These are phyloP conservation scores for Ajuga reptans DNA, from an alignment of 305 asterid species.

Conservation along the genomic window DNA sequence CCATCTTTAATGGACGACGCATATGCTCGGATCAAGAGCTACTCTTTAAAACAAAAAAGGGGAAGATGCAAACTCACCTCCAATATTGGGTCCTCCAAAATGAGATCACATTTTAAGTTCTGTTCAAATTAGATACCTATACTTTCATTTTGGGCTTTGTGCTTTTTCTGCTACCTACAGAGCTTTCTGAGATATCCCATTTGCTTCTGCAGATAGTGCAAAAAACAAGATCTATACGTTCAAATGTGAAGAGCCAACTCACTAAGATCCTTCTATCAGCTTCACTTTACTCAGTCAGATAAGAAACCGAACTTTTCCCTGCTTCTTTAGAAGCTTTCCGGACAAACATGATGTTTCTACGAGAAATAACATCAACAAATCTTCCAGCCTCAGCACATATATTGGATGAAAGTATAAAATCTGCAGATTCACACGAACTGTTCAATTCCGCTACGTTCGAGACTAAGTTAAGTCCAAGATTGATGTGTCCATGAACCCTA, in stretches of 20 bases:
- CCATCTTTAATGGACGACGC: not conserved
- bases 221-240: not conserved
- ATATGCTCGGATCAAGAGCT: not conserved
- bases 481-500: constrained; percentile 31
- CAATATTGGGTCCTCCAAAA: not conserved
- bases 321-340: constrained; percentile 25
- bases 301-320: constrained; percentile 32
- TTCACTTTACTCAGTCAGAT: constrained; percentile 8
- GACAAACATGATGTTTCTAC: constrained; percentile 27
- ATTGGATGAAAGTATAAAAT: constrained; percentile 32
- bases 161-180: not conserved
- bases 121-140: too few relatives aligned
- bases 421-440: constrained; percentile 19
- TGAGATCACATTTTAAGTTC: not conserved
- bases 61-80: not conserved
- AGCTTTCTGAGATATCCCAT: not conserved
- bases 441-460: constrained; percentile 11
- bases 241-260: not conserved
- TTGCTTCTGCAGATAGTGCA: not conserved
- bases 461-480: constrained; percentile 30
- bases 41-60: not conserved
- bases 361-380: constrained; percentile 36
- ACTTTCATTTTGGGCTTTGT: too few relatives aligned
- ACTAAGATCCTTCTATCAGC: not conserved
- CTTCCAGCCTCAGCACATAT: constrained; percentile 39